Conservation (phyloP, 2,329 filamentous ascomycete genomes). For the Elsinoe fawcettii region DNA sequence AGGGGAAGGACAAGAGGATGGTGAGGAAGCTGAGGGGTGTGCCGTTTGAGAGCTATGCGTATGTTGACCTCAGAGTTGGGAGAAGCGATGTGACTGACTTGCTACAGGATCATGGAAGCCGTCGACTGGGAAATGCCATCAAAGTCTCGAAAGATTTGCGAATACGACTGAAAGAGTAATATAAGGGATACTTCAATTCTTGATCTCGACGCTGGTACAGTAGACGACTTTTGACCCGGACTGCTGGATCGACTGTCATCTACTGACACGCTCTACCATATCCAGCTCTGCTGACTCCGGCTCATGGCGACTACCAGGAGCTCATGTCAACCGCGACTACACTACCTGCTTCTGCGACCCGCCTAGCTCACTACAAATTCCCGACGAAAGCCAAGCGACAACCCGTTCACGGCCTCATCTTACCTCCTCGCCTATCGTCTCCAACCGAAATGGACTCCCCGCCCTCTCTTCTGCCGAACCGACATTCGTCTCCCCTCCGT, state of each 20-base stretch:
- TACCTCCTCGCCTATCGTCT: not conserved
- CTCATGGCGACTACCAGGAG: too few species aligned
- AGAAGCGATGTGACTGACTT: not conserved
- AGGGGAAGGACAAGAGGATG: not conserved
- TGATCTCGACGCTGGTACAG: too few species aligned
- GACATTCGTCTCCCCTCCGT: too few species aligned
- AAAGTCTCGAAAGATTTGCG: conserved; percentile 4
- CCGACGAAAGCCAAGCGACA: too few species aligned
- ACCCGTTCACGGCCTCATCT: not conserved
- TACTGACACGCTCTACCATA: too few species aligned
- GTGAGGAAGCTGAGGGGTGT: conserved; percentile 4
- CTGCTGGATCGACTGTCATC: too few species aligned
- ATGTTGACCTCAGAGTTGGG: not conserved
- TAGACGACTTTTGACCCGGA: too few species aligned
- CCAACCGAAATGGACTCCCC: not conserved
- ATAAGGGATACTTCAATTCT: not conserved
- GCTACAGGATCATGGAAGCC: conserved; percentile 3
- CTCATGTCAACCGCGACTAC: too few species aligned
- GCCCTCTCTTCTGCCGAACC: not conserved
- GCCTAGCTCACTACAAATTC: too few species aligned
- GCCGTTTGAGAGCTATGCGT: conserved; percentile 13
- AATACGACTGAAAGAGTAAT: not conserved
- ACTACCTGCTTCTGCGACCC: too few species aligned
- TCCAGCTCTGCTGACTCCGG: too few species aligned
- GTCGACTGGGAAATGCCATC: not conserved